Evolutionary conservation across 2,329 filamentous ascomycete genomes (phyloP), one percentile per base, ranked within the genome.

Genomic region (Endoconidiophora laricicola): DNA sequence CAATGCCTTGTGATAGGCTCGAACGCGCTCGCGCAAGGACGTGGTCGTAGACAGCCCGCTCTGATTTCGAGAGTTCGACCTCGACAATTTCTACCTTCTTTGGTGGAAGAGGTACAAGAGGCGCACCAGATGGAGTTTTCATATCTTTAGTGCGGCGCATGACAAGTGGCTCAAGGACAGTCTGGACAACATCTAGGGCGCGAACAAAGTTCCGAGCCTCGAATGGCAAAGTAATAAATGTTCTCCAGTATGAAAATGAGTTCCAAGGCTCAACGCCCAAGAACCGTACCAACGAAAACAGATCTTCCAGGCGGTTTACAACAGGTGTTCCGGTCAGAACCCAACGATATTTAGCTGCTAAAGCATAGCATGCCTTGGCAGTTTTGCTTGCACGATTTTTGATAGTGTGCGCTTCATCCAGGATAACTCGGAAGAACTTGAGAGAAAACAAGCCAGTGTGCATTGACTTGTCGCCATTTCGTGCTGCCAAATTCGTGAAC

Each of bases 191-290:
- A 60, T 96, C 91, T 6, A 98, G 71, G 0, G 91, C 91, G 3
- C 88, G 81, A 57, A 95, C 78, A 60, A 94, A 95, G 55, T 98
- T 84, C 57, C 91, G 91, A 0, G 86, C 90, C 63, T 98, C 91
- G 56, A 98, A 98, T 0, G 91, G 91, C 1, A 94, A 81, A 0
- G 91, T 98, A 60, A 98, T 96, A 62, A 98, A 98, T 0, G 91
- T 96, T 61, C 88, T 88, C 91, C 91, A 98, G 66, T 94, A 98
- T 0, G 88, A 94, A 63, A 98, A 98, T 62, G 96, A 96, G 59
- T 83, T 91, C 91, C 91, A 98, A 0, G 91, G 91, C 61, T 96
- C 90, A 3, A 98, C 91, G 51, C 86, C 81, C 9, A 98, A 69
- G 65, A 96, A 98, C 2, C 86, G 79, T 10, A 96, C 86, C 37